A percentile compares a stretch with the other conserved stretches of the same genome.
phyloP scores from a whole-genome alignment of 2,329 filamentous ascomycete genomes.

The Epichloe scottii region DNA sequence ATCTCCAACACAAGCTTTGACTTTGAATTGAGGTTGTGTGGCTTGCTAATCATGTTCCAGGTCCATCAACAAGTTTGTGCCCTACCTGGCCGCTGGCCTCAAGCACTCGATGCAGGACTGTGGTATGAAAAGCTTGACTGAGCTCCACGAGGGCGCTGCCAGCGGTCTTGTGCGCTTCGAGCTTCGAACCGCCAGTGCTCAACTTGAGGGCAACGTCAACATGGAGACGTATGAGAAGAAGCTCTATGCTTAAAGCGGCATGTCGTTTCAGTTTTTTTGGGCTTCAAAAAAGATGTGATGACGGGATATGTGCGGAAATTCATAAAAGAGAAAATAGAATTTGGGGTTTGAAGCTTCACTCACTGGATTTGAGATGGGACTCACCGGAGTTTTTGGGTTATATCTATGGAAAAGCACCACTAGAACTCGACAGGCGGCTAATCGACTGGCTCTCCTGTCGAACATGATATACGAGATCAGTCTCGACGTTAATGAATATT shows the following conservation, averaged over 20 bases:
- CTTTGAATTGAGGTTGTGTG: neutral
- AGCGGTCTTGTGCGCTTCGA: constrained; percentile 79
- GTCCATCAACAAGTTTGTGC: constrained; percentile 87
- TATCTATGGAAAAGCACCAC: neutral
- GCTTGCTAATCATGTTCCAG: constrained; percentile 27
- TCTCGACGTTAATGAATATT: neutral
- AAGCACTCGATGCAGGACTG: constrained; percentile 98
- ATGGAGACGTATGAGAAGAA: constrained; percentile 99
- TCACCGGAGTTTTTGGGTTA: constrained; percentile 1
- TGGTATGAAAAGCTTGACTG: constrained; percentile 67
- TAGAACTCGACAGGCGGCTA: constrained; percentile 4
- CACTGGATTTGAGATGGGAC: neutral
- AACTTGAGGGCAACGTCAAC: constrained; percentile 94
- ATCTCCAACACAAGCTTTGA: neutral
- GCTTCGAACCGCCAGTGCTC: constrained; percentile 83
- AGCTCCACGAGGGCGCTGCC: constrained; percentile 63
- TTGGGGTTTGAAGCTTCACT: neutral
- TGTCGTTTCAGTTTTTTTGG: neutral
- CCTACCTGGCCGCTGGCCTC: constrained; percentile 86
- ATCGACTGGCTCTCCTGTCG: neutral
- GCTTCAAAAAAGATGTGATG: neutral
- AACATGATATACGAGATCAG: neutral
- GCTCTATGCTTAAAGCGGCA: constrained; percentile 64
- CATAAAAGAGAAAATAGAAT: neutral
- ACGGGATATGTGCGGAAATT: neutral